A percentile compares a stretch with the other conserved stretches of the same genome.
These are phyloP conservation scores for Tremella yokohamensis DNA, from an alignment of 768 basidiomycete species.

Conservation along the genomic window DNA sequence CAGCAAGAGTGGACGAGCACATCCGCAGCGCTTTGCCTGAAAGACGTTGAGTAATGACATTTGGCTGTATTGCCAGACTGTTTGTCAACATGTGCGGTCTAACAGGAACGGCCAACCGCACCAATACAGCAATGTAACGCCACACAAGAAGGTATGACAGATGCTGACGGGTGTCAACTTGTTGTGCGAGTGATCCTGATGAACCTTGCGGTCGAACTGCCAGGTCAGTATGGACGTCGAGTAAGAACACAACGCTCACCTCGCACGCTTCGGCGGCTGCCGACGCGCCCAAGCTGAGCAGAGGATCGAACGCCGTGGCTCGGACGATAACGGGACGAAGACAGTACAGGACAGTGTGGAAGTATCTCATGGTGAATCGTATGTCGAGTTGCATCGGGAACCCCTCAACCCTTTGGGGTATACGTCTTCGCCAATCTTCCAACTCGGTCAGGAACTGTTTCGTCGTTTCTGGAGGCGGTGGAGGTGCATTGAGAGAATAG, in stretches of 20 bases:
- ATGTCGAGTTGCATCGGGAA: conserved; percentile 13
- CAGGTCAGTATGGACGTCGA: neutral
- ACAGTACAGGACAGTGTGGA: conserved; percentile 14
- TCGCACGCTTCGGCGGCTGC: conserved; percentile 24
- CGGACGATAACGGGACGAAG: conserved; percentile 12
- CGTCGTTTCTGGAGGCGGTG: conserved; percentile 6
- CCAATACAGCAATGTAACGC: conserved; percentile 16
- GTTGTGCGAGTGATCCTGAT: conserved; percentile 6
- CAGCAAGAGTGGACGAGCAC: conserved; percentile 17
- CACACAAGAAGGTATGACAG: conserved; percentile 19
- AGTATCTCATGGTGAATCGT: conserved; percentile 12
- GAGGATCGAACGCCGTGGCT: conserved; percentile 16
- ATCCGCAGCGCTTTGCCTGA: conserved; percentile 16
- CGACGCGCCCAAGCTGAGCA: conserved; percentile 15
- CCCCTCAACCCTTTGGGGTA: neutral
- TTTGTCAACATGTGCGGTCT: neutral
- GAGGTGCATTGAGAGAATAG: conserved; percentile 9
- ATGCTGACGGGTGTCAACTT: conserved; percentile 8
- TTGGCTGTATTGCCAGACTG: conserved; percentile 1
- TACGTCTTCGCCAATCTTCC: conserved; percentile 17
- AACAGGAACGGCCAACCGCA: neutral
- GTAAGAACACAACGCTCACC: conserved; percentile 1
- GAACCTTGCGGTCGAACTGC: conserved; percentile 16
- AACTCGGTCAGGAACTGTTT: conserved; percentile 16
- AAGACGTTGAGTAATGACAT: conserved; percentile 14